Evolutionary conservation across 2,329 filamentous ascomycete genomes (phyloP), one percentile per base, ranked within the genome.

Genomic region (Lomentospora prolificans): DNA sequence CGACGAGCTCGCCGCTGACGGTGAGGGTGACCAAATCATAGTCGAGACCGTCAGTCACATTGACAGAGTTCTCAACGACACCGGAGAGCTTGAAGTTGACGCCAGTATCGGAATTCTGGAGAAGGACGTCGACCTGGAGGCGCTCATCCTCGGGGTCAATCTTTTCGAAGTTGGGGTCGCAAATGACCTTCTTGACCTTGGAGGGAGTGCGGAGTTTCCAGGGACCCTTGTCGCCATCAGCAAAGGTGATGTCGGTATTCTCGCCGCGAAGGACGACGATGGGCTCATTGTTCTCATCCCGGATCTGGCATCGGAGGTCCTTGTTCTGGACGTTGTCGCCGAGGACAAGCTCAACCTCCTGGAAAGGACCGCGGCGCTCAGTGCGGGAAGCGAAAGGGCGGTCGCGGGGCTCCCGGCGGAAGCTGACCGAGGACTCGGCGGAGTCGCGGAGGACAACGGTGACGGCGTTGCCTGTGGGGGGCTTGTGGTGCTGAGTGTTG

Each of bases 221-320:
- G 25, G 50, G 2, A 2, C 50, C 50, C 27, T 55, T 60, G 22
- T 51, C 56, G 4, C 58, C 55, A 2, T 57, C 39, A 3, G 55
- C 55, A 31, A 64, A 61, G 46, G 68, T 63, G 36, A 75, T 79
- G 59, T 81, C 74, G 10, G 78, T 72, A 33, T 67, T 65, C 8
- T 58, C 48, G 22, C 66, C 67, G 3, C 67, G 69, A 10, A 64
- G 64, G 19, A 55, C 56, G 10, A 56, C 55, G 33, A 61, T 60
- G 33, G 53, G 53, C 30, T 50, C 17, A 17, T n/a, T 8, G 5
- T 24, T n/a, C 10, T 27, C 2, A 17, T 55, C 44, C 25, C 24
- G 30, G 53, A 55, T 28, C 31, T 50, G 44, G 53, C 53, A 55
- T 5, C 53, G 53, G 53, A 55, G 41, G 12, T 50, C 53, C 14